Evolutionary conservation across 108 stramenopile species (phyloP).

Genomic region (Aurantiochytrium sp.): DNA sequence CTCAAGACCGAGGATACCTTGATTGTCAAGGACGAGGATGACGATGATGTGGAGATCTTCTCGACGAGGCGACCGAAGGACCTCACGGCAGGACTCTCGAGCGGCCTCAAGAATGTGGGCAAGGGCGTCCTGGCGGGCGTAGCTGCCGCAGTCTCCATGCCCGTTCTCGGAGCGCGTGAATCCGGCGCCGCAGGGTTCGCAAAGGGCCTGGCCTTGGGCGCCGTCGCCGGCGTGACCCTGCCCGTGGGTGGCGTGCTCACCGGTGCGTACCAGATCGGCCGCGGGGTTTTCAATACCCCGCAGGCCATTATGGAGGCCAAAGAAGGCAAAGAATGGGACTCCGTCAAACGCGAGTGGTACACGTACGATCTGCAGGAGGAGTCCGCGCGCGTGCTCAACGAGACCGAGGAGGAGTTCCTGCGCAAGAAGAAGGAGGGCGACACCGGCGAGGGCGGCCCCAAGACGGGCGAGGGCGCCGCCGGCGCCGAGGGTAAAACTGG

Average conservation of each 20-base stretch:
- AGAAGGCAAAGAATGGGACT: slow-evolving; percentile 32
- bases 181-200: slow-evolving; percentile 21
- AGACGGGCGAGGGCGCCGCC: not conserved
- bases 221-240: slow-evolving; percentile 37
- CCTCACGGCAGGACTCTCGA: not conserved
- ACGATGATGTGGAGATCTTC: slow-evolving; percentile 4
- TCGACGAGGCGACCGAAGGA: slow-evolving; percentile 12
- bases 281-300: slow-evolving; percentile 34
- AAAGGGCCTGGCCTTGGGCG: slow-evolving; percentile 36
- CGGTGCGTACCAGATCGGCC: slow-evolving; percentile 34
- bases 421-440: not conserved
- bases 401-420: slow-evolving; percentile 38
- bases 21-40: not conserved
- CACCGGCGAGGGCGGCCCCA: not conserved
- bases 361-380: slow-evolving; percentile 39
- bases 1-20: too few species aligned
- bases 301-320: not conserved
- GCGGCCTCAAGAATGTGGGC: slow-evolving; percentile 29
- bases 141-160: slow-evolving; percentile 27
- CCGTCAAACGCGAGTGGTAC: slow-evolving; percentile 14
- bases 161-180: slow-evolving; percentile 25
- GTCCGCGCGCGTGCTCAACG: not conserved
- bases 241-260: slow-evolving; percentile 31
- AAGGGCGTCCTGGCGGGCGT: slow-evolving; percentile 20
- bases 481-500: not conserved